phyloP scores from a whole-genome alignment of 768 basidiomycete genomes.

The Pleurotus eryngii region DNA sequence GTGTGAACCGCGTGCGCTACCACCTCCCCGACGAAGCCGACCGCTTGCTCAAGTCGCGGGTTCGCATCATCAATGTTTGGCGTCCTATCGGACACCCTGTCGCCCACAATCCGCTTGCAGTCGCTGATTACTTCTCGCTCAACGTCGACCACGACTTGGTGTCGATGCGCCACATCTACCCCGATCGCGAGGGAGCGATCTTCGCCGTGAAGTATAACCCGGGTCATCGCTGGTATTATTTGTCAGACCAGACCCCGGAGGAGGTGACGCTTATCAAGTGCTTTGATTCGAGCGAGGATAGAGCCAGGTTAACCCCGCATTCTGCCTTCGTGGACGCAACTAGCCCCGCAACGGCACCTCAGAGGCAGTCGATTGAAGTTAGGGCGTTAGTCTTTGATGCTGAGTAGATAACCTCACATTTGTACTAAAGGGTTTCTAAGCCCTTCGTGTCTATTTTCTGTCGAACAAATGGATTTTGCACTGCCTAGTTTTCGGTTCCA shows the following conservation, averaged over 20 bases:
- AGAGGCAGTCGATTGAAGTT: conserved; percentile 59
- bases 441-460: too few species aligned
- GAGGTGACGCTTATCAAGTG: conserved; percentile 38
- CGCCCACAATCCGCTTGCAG: conserved; percentile 34
- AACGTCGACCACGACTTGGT: conserved; percentile 28
- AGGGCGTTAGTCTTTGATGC: conserved; percentile 62
- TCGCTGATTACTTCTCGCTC: conserved; percentile 39
- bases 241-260: conserved; percentile 28
- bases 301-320: conserved; percentile 50
- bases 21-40: conserved; percentile 37
- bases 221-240: conserved; percentile 36
- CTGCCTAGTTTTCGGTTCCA: too few species aligned
- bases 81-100: conserved; percentile 37
- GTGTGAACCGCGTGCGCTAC: conserved; percentile 31
- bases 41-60: conserved; percentile 32
- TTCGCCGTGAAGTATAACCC: conserved; percentile 28
- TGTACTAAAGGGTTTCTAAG: too few species aligned
- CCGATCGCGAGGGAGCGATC: conserved; percentile 36
- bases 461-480: too few species aligned
- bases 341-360: conserved; percentile 45
- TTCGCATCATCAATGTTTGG: conserved; percentile 49
- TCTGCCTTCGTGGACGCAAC: conserved; percentile 57
- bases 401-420: neutral
- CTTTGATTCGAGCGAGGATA: conserved; percentile 3
- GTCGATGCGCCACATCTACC: conserved; percentile 28